Conservation (phyloP, 78 protist species). For the Emiliania huxleyi region DNA sequence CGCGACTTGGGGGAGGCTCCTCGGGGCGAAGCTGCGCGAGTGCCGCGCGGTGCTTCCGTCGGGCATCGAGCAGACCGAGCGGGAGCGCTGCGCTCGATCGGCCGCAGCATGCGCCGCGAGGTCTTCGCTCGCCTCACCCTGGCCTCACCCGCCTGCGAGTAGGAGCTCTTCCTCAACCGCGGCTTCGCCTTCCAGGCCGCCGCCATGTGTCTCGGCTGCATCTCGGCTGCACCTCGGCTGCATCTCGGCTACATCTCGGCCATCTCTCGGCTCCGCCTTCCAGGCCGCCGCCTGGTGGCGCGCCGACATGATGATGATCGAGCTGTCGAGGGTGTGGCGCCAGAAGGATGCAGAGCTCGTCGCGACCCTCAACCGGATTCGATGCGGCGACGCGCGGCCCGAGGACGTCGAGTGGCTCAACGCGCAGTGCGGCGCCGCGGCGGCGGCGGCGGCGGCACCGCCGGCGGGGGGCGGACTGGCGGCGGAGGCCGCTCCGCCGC, state of each 20-base stretch:
- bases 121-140: too few species aligned
- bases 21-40: neutral
- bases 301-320: neutral
- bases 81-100: neutral
- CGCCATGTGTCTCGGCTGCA: too few species aligned
- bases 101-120: too few species aligned
- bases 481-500: neutral
- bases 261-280: neutral
- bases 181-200: neutral
- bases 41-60: neutral
- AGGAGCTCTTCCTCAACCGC: slow-evolving; percentile 13
- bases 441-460: neutral
- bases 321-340: neutral
- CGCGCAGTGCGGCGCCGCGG: neutral
- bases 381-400: neutral
- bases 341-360: neutral
- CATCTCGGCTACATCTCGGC: too few species aligned
- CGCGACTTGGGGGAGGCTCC: neutral
- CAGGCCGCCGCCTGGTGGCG: neutral
- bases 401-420: neutral
- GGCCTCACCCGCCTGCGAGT: too few species aligned
- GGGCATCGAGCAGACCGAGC: neutral
- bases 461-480: neutral
- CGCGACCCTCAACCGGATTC: neutral
- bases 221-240: too few species aligned